Evolutionary conservation across 352 stramenopile genomes (phyloP), one percentile per base, ranked within the genome.

Genomic region (Peronospora farinosa): DNA sequence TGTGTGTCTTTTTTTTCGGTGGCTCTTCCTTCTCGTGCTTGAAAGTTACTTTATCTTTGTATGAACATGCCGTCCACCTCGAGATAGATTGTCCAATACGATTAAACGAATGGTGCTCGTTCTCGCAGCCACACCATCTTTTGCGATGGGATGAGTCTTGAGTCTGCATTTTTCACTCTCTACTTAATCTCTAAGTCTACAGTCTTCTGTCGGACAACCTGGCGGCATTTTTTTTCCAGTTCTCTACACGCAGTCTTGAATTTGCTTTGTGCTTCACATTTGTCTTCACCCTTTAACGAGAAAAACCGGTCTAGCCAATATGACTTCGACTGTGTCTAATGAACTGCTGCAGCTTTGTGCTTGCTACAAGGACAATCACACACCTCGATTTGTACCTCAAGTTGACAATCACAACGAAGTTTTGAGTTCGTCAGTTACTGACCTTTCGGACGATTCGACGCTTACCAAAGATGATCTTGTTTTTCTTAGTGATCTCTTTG

Each of bases 401-500:
- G 13, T 43, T 40, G 39, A 55, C 31, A 48, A 50, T 39, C 27
- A 30, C 23, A 36, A 16, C 4, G 27, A 54, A 28, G 31, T 7
- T 21, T 47, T 33, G 52, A 58, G 47, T 16, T 40, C 54, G 8
- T 56, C 55, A 2, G 56, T 42, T 32, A 54, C 46, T 17, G 55
- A 61, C 21, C n/a, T n/a, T n/a, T n/a, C n/a, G n/a, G 49, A 65
- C 27, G 60, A 65, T 43, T 60, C 51, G 25, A 44, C 42, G 13
- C 50, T 69, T 6, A 69, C 50, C 15, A 58, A 52, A 39, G 55
- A 69, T 35, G 60, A 69, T 25, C 37, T 69, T 0, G 36, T 56
- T 2, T 25, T 62, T 9, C 60, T 69, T 10, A 69, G 50, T 23
- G 55, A 69, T 32, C 55, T 69, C 0, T 58, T 69, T 25, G 60